A percentile compares a stretch with the other conserved stretches of the same genome.
phyloP scores from a whole-genome alignment of 2,329 filamentous ascomycete genomes.

The Aspergillus clavatus region DNA sequence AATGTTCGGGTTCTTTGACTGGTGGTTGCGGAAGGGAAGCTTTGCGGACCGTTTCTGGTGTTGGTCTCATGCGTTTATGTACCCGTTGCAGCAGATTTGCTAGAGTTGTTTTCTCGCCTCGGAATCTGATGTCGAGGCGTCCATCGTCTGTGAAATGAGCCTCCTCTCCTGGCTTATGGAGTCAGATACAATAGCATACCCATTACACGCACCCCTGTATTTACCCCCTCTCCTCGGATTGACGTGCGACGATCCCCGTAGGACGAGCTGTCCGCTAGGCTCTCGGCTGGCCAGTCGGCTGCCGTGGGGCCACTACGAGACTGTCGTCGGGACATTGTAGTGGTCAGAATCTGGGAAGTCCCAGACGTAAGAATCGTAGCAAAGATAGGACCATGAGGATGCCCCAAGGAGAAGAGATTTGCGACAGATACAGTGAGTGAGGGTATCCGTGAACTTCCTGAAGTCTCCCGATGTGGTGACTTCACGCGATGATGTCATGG shows the following conservation, averaged over 20 bases:
- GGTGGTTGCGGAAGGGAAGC: not conserved
- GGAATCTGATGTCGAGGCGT: conserved; percentile 73
- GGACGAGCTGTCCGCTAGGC: not conserved
- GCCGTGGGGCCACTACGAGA: not conserved
- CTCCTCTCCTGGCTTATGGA: too few species aligned
- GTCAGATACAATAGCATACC: conserved; percentile 5
- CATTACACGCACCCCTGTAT: conserved; percentile 18
- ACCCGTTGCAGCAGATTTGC: conserved; percentile 60
- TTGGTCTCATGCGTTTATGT: conserved; percentile 4
- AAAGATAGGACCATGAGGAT: too few species aligned
- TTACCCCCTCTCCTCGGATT: conserved; percentile 6
- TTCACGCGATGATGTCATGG: not conserved
- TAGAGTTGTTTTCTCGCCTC: conserved; percentile 62
- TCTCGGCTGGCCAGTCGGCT: conserved; percentile 11
- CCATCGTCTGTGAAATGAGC: conserved; percentile 56
- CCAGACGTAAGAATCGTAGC: not conserved
- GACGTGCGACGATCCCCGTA: not conserved
- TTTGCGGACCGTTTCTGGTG: not conserved
- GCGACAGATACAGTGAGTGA: too few species aligned
- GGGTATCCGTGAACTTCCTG: not conserved
- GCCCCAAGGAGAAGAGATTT: too few species aligned
- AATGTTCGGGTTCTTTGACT: conserved; percentile 4
- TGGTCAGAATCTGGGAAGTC: not conserved
- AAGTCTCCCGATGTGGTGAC: not conserved
- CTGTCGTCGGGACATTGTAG: not conserved